A percentile compares a stretch with the other conserved stretches of the same genome.
Evolutionary conservation across 2,329 filamentous ascomycete species (phyloP).

Genomic region (Thelonectria blattea): DNA sequence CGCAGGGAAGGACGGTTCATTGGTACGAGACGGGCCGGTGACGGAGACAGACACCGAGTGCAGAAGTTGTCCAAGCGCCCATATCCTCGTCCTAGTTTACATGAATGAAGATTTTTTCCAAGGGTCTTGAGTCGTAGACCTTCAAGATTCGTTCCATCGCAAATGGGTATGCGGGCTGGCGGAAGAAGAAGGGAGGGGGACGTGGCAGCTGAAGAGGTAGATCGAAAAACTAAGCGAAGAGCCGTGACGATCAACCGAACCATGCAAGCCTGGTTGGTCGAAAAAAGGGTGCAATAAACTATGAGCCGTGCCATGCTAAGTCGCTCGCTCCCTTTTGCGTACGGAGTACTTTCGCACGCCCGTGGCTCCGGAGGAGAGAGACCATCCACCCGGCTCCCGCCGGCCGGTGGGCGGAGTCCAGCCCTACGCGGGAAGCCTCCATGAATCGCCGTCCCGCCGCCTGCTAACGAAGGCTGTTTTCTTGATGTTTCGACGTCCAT

Average conservation of each 20-base stretch:
- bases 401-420: constrained; percentile 17
- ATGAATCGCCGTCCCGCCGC: background rate
- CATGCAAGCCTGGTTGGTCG: background rate
- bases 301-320: background rate
- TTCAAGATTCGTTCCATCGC: background rate
- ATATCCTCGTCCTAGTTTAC: background rate
- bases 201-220: background rate
- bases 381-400: constrained; percentile 20
- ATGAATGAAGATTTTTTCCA: background rate
- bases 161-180: background rate
- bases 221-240: background rate
- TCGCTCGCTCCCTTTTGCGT: background rate
- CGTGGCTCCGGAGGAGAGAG: background rate
- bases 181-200: background rate
- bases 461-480: background rate
- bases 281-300: background rate
- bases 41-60: background rate
- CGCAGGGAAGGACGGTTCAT: background rate
- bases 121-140: background rate
- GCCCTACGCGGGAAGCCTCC: constrained; percentile 14
- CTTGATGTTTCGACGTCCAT: background rate
- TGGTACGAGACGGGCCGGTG: background rate
- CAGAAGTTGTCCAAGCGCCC: background rate
- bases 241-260: background rate
- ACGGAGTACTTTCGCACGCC: background rate